Percentiles rank a stretch among this genome's conserved stretches.
phyloP scores from a whole-genome alignment of 495 filamentous ascomycete species.

The Penicilliopsis zonata region DNA sequence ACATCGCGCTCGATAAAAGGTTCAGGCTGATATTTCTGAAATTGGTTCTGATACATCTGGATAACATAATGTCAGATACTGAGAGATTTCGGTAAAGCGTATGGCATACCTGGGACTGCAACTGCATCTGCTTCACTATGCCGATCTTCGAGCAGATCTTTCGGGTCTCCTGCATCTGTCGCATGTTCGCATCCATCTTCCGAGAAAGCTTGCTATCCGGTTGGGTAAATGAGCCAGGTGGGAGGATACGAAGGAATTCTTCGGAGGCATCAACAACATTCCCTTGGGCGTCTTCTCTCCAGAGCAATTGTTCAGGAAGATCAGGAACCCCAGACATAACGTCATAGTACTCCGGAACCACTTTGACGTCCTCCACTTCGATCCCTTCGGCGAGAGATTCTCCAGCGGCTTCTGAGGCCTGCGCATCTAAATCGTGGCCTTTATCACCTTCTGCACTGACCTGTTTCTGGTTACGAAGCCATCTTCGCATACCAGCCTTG shows the following conservation, averaged over 20 bases:
- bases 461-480: constrained; percentile 61
- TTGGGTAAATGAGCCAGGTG: constrained; percentile 63
- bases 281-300: constrained; percentile 79
- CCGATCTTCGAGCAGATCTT: constrained; percentile 93
- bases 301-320: constrained; percentile 58
- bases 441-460: constrained; percentile 41
- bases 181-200: constrained; percentile 81
- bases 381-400: constrained; percentile 88
- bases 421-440: constrained; percentile 32
- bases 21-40: constrained; percentile 91
- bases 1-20: constrained; percentile 81
- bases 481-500: constrained; percentile 68
- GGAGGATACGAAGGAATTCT: constrained; percentile 64
- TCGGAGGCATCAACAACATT: constrained; percentile 76
- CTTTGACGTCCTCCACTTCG: constrained; percentile 66
- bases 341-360: constrained; percentile 90
- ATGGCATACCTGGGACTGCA: constrained; percentile 75
- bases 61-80: constrained; percentile 2
- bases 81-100: not conserved
- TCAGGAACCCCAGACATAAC: constrained; percentile 77
- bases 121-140: constrained; percentile 98
- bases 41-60: constrained; percentile 95
- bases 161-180: constrained; percentile 91
- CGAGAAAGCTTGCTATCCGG: constrained; percentile 63
- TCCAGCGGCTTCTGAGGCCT: constrained; percentile 35